Percentiles rank a stretch among this genome's conserved stretches.
Evolutionary conservation across 208 protist species (phyloP).

Genomic region (Leishmania tropica): DNA sequence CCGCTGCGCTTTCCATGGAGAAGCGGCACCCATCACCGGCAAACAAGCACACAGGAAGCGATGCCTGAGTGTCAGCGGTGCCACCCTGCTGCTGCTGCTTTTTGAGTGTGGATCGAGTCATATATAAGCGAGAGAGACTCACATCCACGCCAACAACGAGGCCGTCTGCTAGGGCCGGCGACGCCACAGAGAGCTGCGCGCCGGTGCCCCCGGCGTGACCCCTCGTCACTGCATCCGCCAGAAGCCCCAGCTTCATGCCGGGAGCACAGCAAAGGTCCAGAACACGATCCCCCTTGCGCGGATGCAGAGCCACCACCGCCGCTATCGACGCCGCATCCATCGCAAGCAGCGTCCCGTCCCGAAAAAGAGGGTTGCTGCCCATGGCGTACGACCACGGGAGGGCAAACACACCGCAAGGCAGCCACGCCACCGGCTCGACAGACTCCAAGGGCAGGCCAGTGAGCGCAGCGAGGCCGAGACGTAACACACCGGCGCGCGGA

Average conservation of each 20-base stretch:
- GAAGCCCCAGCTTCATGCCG: constrained; percentile 81
- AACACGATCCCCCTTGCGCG: constrained; percentile 56
- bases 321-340: constrained; percentile 91
- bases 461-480: constrained; percentile 23
- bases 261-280: constrained; percentile 90
- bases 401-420: constrained; percentile 55
- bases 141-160: constrained; percentile 78
- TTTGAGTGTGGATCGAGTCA: constrained; percentile 45
- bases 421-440: constrained; percentile 56
- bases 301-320: constrained; percentile 75
- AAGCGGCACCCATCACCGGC: constrained; percentile 50
- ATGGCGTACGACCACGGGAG: constrained; percentile 48
- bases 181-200: background rate
- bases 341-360: constrained; percentile 44
- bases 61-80: background rate
- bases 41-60: constrained; percentile 48
- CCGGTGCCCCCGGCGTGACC: background rate
- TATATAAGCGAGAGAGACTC: constrained; percentile 59
- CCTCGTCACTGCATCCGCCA: constrained; percentile 56
- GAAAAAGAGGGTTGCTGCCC: constrained; percentile 34
- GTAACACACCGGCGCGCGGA: constrained; percentile 10
- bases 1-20: constrained; percentile 13
- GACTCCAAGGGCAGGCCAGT: constrained; percentile 27
- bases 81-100: constrained; percentile 40
- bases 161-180: constrained; percentile 10